Base-by-base conservation (phyloP, 2,329 filamentous ascomycete genomes). In the Aspergillus brasiliensis region DNA sequence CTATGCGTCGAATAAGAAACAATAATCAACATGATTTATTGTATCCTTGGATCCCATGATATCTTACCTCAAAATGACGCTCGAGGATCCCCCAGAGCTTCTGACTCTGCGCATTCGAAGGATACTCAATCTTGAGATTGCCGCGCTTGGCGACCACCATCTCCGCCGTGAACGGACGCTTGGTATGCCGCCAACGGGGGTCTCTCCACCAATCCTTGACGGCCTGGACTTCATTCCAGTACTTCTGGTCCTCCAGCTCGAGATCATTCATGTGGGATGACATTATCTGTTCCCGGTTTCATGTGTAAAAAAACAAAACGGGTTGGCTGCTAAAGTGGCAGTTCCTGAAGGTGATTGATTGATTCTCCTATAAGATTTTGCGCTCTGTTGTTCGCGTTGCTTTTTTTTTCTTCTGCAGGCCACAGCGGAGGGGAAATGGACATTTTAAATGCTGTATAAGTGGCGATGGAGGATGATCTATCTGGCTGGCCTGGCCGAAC, bases 91-190 rank as follows among this genome's bases (percentile, higher is more conserved):
- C 84, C 93, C 93, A 99, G 53, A 98, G 84, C 86, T 99, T 99
- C 85, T 97, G 97, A 49, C 91, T 85, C 80, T 93, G 89, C 17
- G 81, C 82, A 77, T 96, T 96, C 80, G 92, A 95, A 19, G 95
- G 89, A 76, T 98, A 98, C 65, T 96, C 85, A 69, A 98, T 90
- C 79, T 90, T 91, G 70, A 99, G 82, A 72, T 90, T 93, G 60
- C 95, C 95, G 73, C 95, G 85, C 86, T 99, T 99, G 55, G 91
- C 89, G 64, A 96, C 95, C 73, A 99, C 98, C 81, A 96, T 91
- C 83, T 98, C 95, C 31, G 95, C 92, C 3, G 92, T 97, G 77
- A 94, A 99, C 23, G 95, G 89, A 61, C 95, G 86, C 81, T 91
- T 93, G 70, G 95, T 99, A 79, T 91, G 87, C 75, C 91, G 86